Percentiles rank a stretch among this genome's conserved stretches.
phyloP scores from a whole-genome alignment of 2,329 filamentous ascomycete genomes.

The Furcasterigmium furcatum region DNA sequence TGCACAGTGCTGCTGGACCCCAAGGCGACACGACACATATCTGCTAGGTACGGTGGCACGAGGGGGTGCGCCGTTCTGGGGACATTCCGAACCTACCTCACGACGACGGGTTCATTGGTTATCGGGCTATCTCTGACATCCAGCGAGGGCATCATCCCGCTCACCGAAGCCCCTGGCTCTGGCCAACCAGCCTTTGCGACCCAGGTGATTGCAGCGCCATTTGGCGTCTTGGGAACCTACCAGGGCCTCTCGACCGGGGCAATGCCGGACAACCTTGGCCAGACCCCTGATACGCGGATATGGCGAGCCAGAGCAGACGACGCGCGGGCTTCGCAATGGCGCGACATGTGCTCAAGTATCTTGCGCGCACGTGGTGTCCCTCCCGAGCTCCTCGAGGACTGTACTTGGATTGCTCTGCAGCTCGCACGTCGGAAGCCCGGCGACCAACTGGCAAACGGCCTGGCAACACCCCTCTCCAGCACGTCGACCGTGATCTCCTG shows the following conservation, averaged over 20 bases:
- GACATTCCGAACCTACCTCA: constrained; percentile 51
- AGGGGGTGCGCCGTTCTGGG: constrained; percentile 23
- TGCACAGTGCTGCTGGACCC: constrained; percentile 43
- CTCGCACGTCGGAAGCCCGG: constrained; percentile 40
- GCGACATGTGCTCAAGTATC: constrained; percentile 45
- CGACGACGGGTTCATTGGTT: constrained; percentile 51
- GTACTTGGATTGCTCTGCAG: constrained; percentile 49
- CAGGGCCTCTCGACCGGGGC: constrained; percentile 30
- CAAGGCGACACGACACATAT: constrained; percentile 7
- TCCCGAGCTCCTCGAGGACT: constrained; percentile 35
- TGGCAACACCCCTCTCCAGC: constrained; percentile 28
- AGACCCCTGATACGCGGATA: constrained; percentile 51
- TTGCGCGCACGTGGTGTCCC: constrained; percentile 49
- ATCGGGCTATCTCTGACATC: constrained; percentile 44
- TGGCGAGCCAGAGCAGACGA: constrained; percentile 37
- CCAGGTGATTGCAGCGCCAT: constrained; percentile 50
- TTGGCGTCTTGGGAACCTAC: constrained; percentile 45
- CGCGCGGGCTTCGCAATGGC: constrained; percentile 42
- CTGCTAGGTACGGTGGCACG: background rate
- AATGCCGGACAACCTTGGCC: constrained; percentile 35
- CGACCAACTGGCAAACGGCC: constrained; percentile 39
- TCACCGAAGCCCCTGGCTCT: constrained; percentile 38
- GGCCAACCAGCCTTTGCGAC: constrained; percentile 36
- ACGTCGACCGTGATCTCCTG: constrained; percentile 43
- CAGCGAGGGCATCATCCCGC: constrained; percentile 42